A percentile compares a stretch with the other conserved stretches of the same genome.
Evolutionary conservation across 257 asterid species (phyloP).

Genomic region (Salvia splendens): DNA sequence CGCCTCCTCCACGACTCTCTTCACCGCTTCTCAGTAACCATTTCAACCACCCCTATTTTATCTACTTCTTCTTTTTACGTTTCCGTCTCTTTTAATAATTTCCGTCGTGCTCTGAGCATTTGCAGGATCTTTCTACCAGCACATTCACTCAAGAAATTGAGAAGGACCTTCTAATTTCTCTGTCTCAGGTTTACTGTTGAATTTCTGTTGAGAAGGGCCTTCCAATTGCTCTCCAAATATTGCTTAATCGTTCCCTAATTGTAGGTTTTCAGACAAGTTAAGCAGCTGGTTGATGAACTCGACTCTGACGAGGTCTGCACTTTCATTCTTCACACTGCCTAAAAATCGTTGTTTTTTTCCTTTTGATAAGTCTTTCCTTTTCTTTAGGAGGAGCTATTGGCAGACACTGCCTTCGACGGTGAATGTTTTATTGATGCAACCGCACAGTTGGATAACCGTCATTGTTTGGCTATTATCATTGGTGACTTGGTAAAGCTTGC

Average conservation of each 20-base stretch:
- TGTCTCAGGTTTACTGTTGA: conserved; percentile 56
- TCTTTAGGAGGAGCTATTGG: conserved; percentile 44
- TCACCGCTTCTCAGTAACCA: conserved; percentile 46
- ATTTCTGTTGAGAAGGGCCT: conserved; percentile 41
- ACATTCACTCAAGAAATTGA: conserved; percentile 49
- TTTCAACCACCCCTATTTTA: neutral
- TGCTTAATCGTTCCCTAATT: conserved; percentile 1
- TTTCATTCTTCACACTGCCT: neutral
- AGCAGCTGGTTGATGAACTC: conserved; percentile 52
- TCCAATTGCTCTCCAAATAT: conserved; percentile 43
- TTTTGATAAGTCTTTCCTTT: neutral
- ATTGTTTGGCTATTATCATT: conserved; percentile 49
- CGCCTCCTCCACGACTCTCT: conserved; percentile 47
- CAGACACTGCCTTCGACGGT: conserved; percentile 29
- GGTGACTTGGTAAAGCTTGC: conserved; percentile 54
- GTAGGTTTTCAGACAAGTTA: conserved; percentile 62
- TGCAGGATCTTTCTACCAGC: conserved; percentile 49
- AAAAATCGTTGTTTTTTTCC: neutral
- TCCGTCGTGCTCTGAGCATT: neutral
- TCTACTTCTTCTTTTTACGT: neutral
- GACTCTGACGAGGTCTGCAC: conserved; percentile 56
- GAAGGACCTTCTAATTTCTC: conserved; percentile 57
- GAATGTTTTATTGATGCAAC: conserved; percentile 27
- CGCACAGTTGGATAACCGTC: conserved; percentile 39
- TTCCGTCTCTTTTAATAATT: neutral